phyloP scores from a whole-genome alignment of 176 grass and related monocot genomes.

The Chloris gayana region DNA sequence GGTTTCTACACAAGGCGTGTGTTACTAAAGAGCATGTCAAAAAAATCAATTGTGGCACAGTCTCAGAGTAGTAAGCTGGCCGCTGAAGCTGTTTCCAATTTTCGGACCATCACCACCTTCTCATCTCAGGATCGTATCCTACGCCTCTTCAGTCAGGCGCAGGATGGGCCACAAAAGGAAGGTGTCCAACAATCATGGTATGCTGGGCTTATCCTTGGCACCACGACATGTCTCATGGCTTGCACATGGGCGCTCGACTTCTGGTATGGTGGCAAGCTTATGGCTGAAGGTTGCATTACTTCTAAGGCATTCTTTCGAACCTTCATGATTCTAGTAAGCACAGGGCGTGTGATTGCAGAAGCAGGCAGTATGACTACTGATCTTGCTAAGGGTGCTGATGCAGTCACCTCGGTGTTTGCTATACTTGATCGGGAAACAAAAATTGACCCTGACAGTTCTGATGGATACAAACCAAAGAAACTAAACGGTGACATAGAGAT shows the following conservation, averaged over 20 bases:
- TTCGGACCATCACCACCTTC: conserved; percentile 84
- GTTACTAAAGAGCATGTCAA: conserved; percentile 77
- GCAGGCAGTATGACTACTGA: conserved; percentile 96
- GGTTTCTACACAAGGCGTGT: conserved; percentile 79
- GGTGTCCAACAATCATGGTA: conserved; percentile 75
- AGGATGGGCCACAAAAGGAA: conserved; percentile 61
- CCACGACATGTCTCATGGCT: conserved; percentile 68
- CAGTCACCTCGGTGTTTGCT: conserved; percentile 81
- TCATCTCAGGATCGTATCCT: conserved; percentile 86
- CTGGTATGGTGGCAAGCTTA: conserved; percentile 86
- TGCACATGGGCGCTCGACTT: conserved; percentile 88
- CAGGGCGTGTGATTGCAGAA: conserved; percentile 92
- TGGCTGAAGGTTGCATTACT: conserved; percentile 60
- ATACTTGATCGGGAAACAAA: conserved; percentile 74
- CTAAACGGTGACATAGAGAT: conserved; percentile 78
- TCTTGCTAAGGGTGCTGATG: conserved; percentile 87
- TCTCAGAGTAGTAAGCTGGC: conserved; percentile 74
- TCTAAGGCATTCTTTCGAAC: conserved; percentile 78
- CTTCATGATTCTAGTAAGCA: conserved; percentile 94
- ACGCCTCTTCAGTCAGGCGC: conserved; percentile 19
- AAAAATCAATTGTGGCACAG: conserved; percentile 70
- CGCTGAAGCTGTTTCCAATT: conserved; percentile 84
- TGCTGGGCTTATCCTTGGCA: conserved; percentile 67
- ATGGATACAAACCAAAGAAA: conserved; percentile 61
- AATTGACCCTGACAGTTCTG: conserved; percentile 71